Conservation (phyloP, 2,329 filamentous ascomycete species). For the Cadophora sp. region DNA sequence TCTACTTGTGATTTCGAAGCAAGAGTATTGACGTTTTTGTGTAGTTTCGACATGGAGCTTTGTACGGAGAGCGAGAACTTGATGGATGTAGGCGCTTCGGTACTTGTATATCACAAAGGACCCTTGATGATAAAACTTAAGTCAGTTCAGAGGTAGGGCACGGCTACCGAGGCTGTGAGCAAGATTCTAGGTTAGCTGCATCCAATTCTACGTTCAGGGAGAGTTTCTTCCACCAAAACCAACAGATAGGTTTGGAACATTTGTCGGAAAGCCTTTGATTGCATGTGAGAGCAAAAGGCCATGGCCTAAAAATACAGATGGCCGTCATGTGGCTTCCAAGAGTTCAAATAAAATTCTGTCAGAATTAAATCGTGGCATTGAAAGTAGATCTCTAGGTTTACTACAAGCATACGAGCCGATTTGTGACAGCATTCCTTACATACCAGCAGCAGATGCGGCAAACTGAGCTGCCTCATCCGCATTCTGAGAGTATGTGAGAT, state of each 20-base stretch:
- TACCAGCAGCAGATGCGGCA: constrained; percentile 11
- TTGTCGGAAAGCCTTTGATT: too few relatives aligned
- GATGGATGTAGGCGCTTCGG: constrained; percentile 13
- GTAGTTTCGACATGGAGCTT: constrained; percentile 23
- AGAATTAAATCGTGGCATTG: neutral
- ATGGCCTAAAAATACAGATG: too few relatives aligned
- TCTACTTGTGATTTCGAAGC: neutral
- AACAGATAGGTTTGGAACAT: neutral
- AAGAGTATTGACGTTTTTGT: neutral
- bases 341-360: too few relatives aligned
- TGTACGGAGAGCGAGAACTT: constrained; percentile 16
- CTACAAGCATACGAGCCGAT: neutral
- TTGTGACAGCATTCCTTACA: neutral
- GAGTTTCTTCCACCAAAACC: neutral
- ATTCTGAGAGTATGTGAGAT: constrained; percentile 30
- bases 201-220: neutral
- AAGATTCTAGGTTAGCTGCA: neutral
- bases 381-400: neutral
- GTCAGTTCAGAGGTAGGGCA: neutral
- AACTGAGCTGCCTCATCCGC: constrained; percentile 21
- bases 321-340: too few relatives aligned
- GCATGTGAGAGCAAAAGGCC: too few relatives aligned
- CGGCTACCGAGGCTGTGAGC: neutral
- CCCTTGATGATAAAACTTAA: constrained; percentile 14
- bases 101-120: constrained; percentile 12